Conservation (phyloP, 352 stramenopile species). For the Globisporangium cystogenes region DNA sequence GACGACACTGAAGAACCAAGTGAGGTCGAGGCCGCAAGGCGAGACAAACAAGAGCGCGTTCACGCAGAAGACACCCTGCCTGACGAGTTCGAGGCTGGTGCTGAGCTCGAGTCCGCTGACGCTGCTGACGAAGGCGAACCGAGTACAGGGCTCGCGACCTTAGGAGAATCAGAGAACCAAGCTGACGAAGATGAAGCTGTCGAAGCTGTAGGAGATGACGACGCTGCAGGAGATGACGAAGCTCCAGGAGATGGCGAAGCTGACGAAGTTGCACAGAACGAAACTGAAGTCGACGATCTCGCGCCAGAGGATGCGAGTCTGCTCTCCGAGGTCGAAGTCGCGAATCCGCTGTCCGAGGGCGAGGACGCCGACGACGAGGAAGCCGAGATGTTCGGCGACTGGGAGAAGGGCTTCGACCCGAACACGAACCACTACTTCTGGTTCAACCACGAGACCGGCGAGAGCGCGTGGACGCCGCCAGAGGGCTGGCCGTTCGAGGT, state of each 20-base stretch:
- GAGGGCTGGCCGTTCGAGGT: conserved; percentile 73
- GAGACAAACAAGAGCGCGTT: neutral
- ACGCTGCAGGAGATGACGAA: neutral
- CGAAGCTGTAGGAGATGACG: neutral
- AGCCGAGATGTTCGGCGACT: conserved; percentile 72
- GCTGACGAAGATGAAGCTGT: neutral
- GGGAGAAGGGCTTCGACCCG: conserved; percentile 82
- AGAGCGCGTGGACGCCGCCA: conserved; percentile 74
- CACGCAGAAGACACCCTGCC: neutral
- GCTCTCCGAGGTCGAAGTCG: conserved; percentile 22
- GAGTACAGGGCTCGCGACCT: neutral
- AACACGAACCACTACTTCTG: conserved; percentile 85
- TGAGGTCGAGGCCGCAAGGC: neutral
- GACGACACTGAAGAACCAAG: neutral
- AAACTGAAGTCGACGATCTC: conserved; percentile 3
- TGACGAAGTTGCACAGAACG: neutral
- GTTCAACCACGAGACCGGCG: conserved; percentile 80
- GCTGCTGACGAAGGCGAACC: neutral
- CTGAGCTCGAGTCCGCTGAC: neutral
- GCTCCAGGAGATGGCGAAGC: no score
- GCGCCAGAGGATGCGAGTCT: conserved; percentile 9
- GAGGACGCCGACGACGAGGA: conserved; percentile 73
- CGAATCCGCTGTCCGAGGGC: conserved; percentile 20
- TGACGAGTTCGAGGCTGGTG: neutral
- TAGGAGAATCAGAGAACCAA: neutral